Percentiles rank a stretch among this genome's conserved stretches.
Conservation (phyloP, 148 eudicot genomes). For the Chenopodium quinoa region DNA sequence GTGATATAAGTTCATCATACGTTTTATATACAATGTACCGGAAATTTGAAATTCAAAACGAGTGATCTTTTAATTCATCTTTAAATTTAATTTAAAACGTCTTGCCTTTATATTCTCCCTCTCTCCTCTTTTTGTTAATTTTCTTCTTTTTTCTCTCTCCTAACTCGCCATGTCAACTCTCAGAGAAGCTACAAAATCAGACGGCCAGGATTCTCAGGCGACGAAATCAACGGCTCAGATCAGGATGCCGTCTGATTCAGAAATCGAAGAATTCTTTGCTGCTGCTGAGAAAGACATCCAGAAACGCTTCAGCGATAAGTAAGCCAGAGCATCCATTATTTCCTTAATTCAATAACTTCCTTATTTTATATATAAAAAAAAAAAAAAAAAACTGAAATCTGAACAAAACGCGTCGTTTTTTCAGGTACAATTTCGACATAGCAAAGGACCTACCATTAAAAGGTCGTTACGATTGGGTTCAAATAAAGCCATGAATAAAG, state of each 20-base stretch:
- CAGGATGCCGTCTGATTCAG: conserved; percentile 64
- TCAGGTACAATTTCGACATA: conserved; percentile 82
- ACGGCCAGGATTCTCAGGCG: conserved; percentile 12
- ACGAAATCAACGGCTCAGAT: conserved; percentile 26
- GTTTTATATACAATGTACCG: conserved; percentile 23
- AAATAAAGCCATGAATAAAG: conserved; percentile 48
- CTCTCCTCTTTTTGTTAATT: neutral
- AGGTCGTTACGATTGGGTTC: conserved; percentile 91
- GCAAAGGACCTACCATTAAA: conserved; percentile 64
- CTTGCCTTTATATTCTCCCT: conserved; percentile 6
- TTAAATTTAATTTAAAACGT: conserved; percentile 9
- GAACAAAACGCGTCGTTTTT: conserved; percentile 7
- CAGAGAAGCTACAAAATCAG: conserved; percentile 17
- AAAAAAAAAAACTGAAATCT: neutral
- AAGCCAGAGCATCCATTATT: conserved; percentile 4
- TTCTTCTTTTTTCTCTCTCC: too few relatives aligned
- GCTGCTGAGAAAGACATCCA: conserved; percentile 68
- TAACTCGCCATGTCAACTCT: neutral
- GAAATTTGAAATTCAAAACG: conserved; percentile 39
- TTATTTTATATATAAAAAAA: neutral
- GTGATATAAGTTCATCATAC: conserved; percentile 8
- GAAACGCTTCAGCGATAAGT: conserved; percentile 68
- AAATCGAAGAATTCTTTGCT: conserved; percentile 76
- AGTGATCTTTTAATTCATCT: neutral
- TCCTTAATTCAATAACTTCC: neutral